Evolutionary conservation across 306 rosid genomes (phyloP).

Genomic region (Chamaecrista fasciculata): DNA sequence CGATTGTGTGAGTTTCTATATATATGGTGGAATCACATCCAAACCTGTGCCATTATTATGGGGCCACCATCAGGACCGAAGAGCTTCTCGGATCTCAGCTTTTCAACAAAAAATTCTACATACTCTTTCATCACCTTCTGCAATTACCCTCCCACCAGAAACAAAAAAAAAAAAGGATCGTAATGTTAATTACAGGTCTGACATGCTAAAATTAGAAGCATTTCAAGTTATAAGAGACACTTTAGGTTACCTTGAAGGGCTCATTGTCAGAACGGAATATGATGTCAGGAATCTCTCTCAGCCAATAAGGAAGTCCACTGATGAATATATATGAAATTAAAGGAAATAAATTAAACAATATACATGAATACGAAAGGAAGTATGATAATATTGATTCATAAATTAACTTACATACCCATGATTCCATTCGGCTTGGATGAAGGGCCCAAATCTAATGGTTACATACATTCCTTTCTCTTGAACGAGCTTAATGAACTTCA

Average conservation of each 20-base stretch:
- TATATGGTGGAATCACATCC: neutral
- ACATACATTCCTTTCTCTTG: constrained; percentile 56
- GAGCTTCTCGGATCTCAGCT: constrained; percentile 65
- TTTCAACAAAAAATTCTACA: constrained; percentile 42
- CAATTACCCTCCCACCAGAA: constrained; percentile 8
- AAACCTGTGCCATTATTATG: constrained; percentile 76
- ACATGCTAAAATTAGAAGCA: neutral
- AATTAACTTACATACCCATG: constrained; percentile 60
- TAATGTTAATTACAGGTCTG: neutral
- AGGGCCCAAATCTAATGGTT: constrained; percentile 81
- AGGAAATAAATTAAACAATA: too few relatives aligned
- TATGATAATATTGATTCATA: neutral
- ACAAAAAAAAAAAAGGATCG: neutral
- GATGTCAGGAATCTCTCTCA: constrained; percentile 67
- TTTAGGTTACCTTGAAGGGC: constrained; percentile 58
- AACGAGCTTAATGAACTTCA: constrained; percentile 59
- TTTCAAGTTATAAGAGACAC: neutral
- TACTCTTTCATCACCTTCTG: constrained; percentile 62
- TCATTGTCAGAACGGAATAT: constrained; percentile 65
- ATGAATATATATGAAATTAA: too few relatives aligned
- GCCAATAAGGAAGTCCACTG: constrained; percentile 97
- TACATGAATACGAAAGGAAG: neutral
- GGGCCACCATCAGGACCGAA: constrained; percentile 93
- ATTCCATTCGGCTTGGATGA: constrained; percentile 97
- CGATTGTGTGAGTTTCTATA: too few relatives aligned